These are phyloP conservation scores for Pythium inflatum DNA, from an alignment of 352 stramenopile species.

Conservation along the genomic window DNA sequence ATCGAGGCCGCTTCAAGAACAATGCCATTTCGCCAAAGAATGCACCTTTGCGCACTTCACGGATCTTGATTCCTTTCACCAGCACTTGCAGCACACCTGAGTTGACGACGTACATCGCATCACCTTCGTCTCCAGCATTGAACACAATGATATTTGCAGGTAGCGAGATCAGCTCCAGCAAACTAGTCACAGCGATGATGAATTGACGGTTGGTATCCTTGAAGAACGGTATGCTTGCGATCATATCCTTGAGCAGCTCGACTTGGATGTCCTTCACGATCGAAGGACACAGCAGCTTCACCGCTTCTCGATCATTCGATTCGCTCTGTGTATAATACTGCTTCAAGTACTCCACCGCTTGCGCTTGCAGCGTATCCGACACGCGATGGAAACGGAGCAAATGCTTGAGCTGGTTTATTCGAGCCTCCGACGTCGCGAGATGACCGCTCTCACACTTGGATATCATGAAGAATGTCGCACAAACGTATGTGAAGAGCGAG, in stretches of 20 bases:
- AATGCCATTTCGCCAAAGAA: constrained; percentile 74
- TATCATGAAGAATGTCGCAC: constrained; percentile 77
- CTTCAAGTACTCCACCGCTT: constrained; percentile 63
- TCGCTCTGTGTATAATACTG: constrained; percentile 59
- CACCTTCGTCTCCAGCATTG: constrained; percentile 47
- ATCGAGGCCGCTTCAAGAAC: constrained; percentile 58
- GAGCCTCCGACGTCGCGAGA: constrained; percentile 50
- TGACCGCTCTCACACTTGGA: constrained; percentile 74
- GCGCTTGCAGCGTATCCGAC: constrained; percentile 47
- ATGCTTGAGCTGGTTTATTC: constrained; percentile 77
- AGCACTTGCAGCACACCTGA: constrained; percentile 67
- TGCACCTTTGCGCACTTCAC: constrained; percentile 57
- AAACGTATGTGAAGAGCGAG: constrained; percentile 70
- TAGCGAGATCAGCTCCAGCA: constrained; percentile 68
- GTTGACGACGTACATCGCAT: constrained; percentile 77
- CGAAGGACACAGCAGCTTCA: constrained; percentile 61
- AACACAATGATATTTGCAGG: constrained; percentile 60
- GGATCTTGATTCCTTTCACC: constrained; percentile 59
- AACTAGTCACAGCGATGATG: constrained; percentile 62
- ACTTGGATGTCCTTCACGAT: constrained; percentile 73
- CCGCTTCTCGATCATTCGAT: constrained; percentile 66
- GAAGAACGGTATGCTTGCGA: constrained; percentile 65
- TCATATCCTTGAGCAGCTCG: constrained; percentile 59
- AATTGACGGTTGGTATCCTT: constrained; percentile 64
- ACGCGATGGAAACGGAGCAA: constrained; percentile 70